Percentiles rank a stretch among this genome's conserved stretches.
Conservation (phyloP, 257 asterid genomes). For the Galeopsis tetrahit region DNA sequence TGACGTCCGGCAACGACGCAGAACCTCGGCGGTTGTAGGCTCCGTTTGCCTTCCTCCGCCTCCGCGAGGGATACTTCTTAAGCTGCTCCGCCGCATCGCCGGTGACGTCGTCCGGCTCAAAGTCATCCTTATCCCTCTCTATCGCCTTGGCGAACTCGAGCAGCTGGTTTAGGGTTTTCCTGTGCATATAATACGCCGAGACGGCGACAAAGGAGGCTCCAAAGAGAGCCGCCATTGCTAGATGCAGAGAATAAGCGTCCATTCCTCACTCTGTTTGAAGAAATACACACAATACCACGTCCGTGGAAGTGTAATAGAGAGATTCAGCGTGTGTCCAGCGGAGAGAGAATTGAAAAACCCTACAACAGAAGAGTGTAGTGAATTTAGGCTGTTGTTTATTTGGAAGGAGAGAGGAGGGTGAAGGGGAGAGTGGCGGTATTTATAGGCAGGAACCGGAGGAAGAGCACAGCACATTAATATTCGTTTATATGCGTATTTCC, state of each 20-base stretch:
- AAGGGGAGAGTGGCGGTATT: conserved; percentile 41
- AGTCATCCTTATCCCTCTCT: conserved; percentile 61
- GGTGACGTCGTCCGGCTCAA: conserved; percentile 40
- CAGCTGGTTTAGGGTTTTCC: conserved; percentile 82
- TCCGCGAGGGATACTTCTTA: conserved; percentile 49
- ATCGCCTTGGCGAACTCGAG: conserved; percentile 75
- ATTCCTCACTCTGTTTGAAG: conserved; percentile 38
- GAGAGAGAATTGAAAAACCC: conserved; percentile 49
- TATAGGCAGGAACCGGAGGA: conserved; percentile 41
- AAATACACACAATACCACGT: conserved; percentile 3
- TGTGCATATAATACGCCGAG: conserved; percentile 92
- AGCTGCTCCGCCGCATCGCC: conserved; percentile 54
- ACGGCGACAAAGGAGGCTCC: conserved; percentile 94
- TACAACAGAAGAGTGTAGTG: conserved; percentile 37
- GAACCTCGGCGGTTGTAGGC: conserved; percentile 62
- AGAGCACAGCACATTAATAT: conserved; percentile 37
- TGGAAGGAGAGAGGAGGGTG: conserved; percentile 32
- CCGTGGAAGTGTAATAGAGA: not conserved
- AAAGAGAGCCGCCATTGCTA: conserved; percentile 91
- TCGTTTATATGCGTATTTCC: conserved; percentile 36
- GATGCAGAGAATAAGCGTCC: conserved; percentile 77
- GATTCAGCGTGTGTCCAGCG: not conserved
- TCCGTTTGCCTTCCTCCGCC: conserved; percentile 56
- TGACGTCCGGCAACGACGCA: conserved; percentile 72
- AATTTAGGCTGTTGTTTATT: conserved; percentile 28